These are phyloP conservation scores for Sugiyamaella lignohabitans DNA, from an alignment of 805 yeast genomes.

Conservation along the genomic window DNA sequence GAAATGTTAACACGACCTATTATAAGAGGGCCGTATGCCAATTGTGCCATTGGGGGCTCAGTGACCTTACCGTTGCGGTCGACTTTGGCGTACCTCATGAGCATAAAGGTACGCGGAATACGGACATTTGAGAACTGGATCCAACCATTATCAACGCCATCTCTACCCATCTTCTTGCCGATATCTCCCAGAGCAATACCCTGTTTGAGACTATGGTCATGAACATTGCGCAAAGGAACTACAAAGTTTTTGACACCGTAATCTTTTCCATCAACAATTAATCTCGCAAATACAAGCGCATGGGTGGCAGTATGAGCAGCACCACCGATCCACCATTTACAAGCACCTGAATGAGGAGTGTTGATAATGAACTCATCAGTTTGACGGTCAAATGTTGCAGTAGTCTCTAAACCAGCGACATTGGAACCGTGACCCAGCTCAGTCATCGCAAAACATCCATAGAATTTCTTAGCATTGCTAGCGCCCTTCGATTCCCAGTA, in stretches of 20 bases:
- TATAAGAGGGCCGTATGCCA: conserved; percentile 79
- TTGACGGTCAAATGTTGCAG: conserved; percentile 65
- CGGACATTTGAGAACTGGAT: conserved; percentile 79
- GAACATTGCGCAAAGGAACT: conserved; percentile 76
- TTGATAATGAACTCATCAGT: conserved; percentile 66
- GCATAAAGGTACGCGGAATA: conserved; percentile 78
- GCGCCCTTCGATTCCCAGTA: conserved; percentile 72
- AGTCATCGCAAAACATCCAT: conserved; percentile 92
- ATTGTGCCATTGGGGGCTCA: conserved; percentile 79
- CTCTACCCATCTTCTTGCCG: conserved; percentile 93
- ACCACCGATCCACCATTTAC: conserved; percentile 99
- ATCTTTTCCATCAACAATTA: conserved; percentile 74
- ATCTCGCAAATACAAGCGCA: conserved; percentile 75
- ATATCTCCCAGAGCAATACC: conserved; percentile 86
- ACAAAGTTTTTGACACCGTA: conserved; percentile 90
- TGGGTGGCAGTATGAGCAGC: conserved; percentile 94
- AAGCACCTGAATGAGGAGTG: conserved; percentile 88
- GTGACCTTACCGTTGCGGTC: conserved; percentile 62
- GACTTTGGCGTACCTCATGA: conserved; percentile 72
- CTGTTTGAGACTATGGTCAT: conserved; percentile 58
- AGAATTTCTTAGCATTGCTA: conserved; percentile 33
- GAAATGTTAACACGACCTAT: conserved; percentile 92
- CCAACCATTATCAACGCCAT: conserved; percentile 96
- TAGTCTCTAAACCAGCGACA: conserved; percentile 90
- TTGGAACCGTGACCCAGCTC: conserved; percentile 91